phyloP scores from a whole-genome alignment of 2,329 filamentous ascomycete species.

The Drechslerella coelobrocha region DNA sequence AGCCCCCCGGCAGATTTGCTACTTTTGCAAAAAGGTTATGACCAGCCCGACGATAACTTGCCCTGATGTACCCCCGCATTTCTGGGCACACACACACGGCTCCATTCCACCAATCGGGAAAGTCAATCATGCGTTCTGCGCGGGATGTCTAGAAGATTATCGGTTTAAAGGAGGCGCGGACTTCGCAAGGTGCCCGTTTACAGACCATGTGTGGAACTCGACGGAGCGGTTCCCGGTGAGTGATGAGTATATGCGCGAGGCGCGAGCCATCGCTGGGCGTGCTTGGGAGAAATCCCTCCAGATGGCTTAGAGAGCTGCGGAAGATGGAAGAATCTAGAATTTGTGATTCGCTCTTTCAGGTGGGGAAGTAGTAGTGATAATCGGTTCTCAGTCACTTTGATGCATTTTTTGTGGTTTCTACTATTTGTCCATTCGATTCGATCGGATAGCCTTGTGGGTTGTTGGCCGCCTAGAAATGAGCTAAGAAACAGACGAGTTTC shows the following conservation, averaged over 20 bases:
- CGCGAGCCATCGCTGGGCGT: slow-evolving; percentile 13
- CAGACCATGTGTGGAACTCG: slow-evolving; percentile 8
- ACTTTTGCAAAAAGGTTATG: slow-evolving; percentile 31
- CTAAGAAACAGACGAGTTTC: too few relatives aligned
- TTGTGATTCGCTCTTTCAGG: too few relatives aligned
- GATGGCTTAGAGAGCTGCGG: slow-evolving; percentile 2
- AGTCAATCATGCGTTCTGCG: slow-evolving; percentile 34
- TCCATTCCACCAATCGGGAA: slow-evolving; percentile 6
- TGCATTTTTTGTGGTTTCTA: too few relatives aligned
- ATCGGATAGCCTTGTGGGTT: too few relatives aligned
- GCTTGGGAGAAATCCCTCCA: slow-evolving; percentile 37
- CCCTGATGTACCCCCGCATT: slow-evolving; percentile 14
- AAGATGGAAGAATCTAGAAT: not conserved
- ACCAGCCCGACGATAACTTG: slow-evolving; percentile 25
- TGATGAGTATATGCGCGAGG: slow-evolving; percentile 15
- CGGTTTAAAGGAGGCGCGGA: slow-evolving; percentile 2
- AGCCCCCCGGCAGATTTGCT: slow-evolving; percentile 32
- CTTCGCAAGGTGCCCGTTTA: slow-evolving; percentile 27
- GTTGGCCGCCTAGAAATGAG: too few relatives aligned
- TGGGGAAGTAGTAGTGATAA: not conserved
- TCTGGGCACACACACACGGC: slow-evolving; percentile 12
- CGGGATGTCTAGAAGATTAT: slow-evolving; percentile 21
- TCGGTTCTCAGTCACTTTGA: too few relatives aligned
- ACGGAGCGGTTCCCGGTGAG: slow-evolving; percentile 11
- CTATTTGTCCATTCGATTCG: too few relatives aligned